These are phyloP conservation scores for Turnera subulata DNA, from an alignment of 345 rosid species.

Conservation along the genomic window DNA sequence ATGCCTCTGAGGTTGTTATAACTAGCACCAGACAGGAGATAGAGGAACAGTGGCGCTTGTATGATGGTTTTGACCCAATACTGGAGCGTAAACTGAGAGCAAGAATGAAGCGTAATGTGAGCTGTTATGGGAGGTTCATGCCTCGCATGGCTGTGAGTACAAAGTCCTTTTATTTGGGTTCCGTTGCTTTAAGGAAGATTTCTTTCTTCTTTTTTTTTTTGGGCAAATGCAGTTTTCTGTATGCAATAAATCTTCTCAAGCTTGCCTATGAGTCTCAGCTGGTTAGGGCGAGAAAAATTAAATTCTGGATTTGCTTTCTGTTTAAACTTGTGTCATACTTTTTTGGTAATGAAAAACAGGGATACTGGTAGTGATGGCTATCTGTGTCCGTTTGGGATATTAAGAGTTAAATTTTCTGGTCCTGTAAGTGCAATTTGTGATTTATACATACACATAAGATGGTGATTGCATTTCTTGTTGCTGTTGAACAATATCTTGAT, in stretches of 20 bases:
- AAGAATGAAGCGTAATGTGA: slow-evolving; percentile 89
- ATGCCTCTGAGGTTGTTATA: slow-evolving; percentile 88
- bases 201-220: background rate
- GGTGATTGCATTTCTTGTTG: too few relatives aligned
- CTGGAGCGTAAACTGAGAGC: slow-evolving; percentile 89
- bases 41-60: slow-evolving; percentile 93
- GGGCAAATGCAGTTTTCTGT: slow-evolving; percentile 1
- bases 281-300: background rate
- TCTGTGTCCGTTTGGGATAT: background rate
- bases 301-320: background rate
- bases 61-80: slow-evolving; percentile 97
- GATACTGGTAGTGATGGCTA: background rate
- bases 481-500: too few relatives aligned
- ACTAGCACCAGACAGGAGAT: slow-evolving; percentile 98
- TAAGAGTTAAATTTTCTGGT: background rate
- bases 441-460: too few relatives aligned
- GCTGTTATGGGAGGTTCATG: slow-evolving; percentile 96
- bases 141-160: slow-evolving; percentile 96
- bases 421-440: too few relatives aligned
- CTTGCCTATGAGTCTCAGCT: background rate
- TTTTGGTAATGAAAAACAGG: background rate
- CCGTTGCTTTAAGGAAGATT: background rate
- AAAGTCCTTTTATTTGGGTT: background rate
- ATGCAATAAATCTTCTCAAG: background rate
- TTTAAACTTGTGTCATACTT: background rate